These are phyloP conservation scores for Pilaira anomala DNA, from an alignment of 192 early-diverging fungal species.

Conservation along the genomic window DNA sequence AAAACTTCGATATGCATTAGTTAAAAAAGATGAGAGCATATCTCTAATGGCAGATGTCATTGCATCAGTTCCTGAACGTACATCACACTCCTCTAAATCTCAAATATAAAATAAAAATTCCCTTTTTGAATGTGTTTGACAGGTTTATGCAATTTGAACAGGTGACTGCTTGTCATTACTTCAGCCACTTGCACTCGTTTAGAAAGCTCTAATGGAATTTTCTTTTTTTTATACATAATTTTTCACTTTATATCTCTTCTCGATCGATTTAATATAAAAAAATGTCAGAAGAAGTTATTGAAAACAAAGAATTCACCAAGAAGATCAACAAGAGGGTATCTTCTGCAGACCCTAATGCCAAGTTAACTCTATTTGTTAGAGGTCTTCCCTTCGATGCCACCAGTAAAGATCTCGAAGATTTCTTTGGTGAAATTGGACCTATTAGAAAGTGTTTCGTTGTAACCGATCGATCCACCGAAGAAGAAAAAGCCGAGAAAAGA, in stretches of 20 bases:
- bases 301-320: not conserved
- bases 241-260: too few relatives aligned
- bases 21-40: conserved; percentile 20
- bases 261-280: too few relatives aligned
- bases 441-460: conserved; percentile 90
- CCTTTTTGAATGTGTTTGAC: too few relatives aligned
- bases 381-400: conserved; percentile 83
- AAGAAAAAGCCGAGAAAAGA: conserved; percentile 37
- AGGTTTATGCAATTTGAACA: too few relatives aligned
- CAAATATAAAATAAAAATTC: too few relatives aligned
- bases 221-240: too few relatives aligned
- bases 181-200: too few relatives aligned
- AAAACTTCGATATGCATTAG: conserved; percentile 23
- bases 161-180: too few relatives aligned
- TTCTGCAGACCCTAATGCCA: conserved; percentile 24
- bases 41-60: conserved; percentile 26
- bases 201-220: too few relatives aligned
- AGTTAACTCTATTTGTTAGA: conserved; percentile 84
- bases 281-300: not conserved
- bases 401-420: conserved; percentile 75
- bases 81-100: not conserved
- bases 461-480: conserved; percentile 44
- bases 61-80: not conserved
- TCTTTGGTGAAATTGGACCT: conserved; percentile 88
- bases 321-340: conserved; percentile 2